phyloP scores from a whole-genome alignment of 31 red algal species.

The Odonthalia washingtoniensis region DNA sequence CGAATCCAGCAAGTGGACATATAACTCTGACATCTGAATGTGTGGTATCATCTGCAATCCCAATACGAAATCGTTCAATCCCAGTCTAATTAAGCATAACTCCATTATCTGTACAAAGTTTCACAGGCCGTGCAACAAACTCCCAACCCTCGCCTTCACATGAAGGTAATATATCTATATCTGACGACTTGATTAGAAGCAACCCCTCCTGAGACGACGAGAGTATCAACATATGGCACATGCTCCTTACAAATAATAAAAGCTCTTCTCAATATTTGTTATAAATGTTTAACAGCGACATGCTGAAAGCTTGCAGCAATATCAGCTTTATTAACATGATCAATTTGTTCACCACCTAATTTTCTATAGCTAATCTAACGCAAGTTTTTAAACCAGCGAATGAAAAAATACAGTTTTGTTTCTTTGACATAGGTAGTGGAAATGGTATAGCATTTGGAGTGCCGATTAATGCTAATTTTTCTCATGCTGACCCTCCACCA shows the following conservation, averaged over 20 bases:
- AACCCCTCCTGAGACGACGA: slow-evolving; percentile 91
- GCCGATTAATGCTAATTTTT: too few species aligned
- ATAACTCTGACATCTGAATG: slow-evolving; percentile 65
- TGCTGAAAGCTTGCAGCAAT: slow-evolving; percentile 91
- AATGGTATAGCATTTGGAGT: too few species aligned
- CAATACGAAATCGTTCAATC: too few species aligned
- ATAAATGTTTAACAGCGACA: slow-evolving; percentile 82
- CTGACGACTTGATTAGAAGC: slow-evolving; percentile 83
- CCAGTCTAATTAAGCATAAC: too few species aligned
- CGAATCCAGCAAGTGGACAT: slow-evolving; percentile 75
- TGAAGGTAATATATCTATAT: slow-evolving; percentile 49
- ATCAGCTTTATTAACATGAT: slow-evolving; percentile 44
- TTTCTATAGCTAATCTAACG: slow-evolving; percentile 79
- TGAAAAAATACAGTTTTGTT: slow-evolving; percentile 92
- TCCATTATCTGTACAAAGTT: too few species aligned
- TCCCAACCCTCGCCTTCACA: slow-evolving; percentile 58
- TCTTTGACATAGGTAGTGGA: too few species aligned
- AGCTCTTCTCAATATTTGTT: slow-evolving; percentile 72
- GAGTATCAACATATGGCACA: slow-evolving; percentile 45
- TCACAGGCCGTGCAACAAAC: slow-evolving; percentile 63
- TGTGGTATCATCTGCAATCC: slow-evolving; percentile 62
- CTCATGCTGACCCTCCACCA: slow-evolving; percentile 86
- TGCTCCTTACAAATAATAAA: too few species aligned
- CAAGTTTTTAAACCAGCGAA: slow-evolving; percentile 95
- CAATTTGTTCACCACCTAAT: slow-evolving; percentile 35